Percentiles rank a stretch among this genome's conserved stretches.
phyloP scores from a whole-genome alignment of 768 basidiomycete genomes.

The Boletus rubropictus region DNA sequence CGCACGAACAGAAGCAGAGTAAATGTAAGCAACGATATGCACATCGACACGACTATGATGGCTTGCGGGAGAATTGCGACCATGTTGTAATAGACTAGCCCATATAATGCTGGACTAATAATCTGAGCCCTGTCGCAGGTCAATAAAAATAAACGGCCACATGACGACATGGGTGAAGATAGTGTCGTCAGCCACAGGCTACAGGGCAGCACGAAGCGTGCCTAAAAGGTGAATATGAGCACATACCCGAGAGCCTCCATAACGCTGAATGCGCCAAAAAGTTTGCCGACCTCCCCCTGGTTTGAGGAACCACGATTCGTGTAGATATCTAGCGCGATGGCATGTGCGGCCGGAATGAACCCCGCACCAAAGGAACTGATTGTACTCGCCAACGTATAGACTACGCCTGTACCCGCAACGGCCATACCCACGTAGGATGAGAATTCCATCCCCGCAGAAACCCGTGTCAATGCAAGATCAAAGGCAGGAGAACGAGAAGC shows the following conservation, averaged over 20 bases:
- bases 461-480: slow-evolving; percentile 64
- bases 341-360: slow-evolving; percentile 61
- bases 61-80: slow-evolving; percentile 63
- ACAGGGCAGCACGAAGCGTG: background rate
- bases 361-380: slow-evolving; percentile 57
- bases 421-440: slow-evolving; percentile 47
- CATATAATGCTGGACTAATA: slow-evolving; percentile 67
- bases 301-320: slow-evolving; percentile 39
- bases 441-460: slow-evolving; percentile 55
- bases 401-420: slow-evolving; percentile 38
- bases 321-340: slow-evolving; percentile 66
- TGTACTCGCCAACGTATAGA: slow-evolving; percentile 48
- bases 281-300: slow-evolving; percentile 53
- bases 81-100: slow-evolving; percentile 63
- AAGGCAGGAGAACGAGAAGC: slow-evolving; percentile 42
- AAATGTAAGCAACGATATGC: slow-evolving; percentile 38
- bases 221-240: background rate
- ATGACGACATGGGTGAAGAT: background rate
- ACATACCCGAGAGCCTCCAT: slow-evolving; percentile 59
- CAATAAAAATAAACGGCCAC: background rate
- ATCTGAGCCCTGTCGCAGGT: slow-evolving; percentile 49
- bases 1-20: slow-evolving; percentile 44
- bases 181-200: background rate
- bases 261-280: slow-evolving; percentile 80
- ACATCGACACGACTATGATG: slow-evolving; percentile 57